A percentile compares a stretch with the other conserved stretches of the same genome.
phyloP scores from a whole-genome alignment of 768 basidiomycete species.

The Rubroboletus satanas region DNA sequence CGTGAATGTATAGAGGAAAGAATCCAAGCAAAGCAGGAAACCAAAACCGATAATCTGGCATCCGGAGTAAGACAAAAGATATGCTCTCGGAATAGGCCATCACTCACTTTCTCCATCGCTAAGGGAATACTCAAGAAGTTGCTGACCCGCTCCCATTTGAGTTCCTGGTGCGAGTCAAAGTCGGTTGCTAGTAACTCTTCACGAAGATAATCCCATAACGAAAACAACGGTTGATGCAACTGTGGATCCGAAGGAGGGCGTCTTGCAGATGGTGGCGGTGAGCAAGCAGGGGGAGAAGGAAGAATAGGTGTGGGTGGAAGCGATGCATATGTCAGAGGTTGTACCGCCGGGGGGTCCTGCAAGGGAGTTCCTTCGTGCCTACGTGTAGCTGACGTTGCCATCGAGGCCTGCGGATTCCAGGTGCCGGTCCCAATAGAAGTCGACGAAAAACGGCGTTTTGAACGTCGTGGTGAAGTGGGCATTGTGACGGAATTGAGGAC shows the following conservation, averaged over 20 bases:
- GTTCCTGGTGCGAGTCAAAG: slow-evolving; percentile 89
- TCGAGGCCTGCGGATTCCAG: slow-evolving; percentile 21
- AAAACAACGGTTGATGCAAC: slow-evolving; percentile 52
- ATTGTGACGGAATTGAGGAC: slow-evolving; percentile 7
- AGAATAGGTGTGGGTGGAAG: slow-evolving; percentile 71
- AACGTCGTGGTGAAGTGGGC: slow-evolving; percentile 33
- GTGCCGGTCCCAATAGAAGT: slow-evolving; percentile 22
- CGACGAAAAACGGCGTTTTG: slow-evolving; percentile 32
- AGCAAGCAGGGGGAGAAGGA: slow-evolving; percentile 37
- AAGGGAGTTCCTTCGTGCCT: slow-evolving; percentile 7
- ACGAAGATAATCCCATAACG: slow-evolving; percentile 87
- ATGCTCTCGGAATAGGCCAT: not conserved
- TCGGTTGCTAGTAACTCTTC: slow-evolving; percentile 91
- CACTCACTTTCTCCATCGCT: slow-evolving; percentile 86
- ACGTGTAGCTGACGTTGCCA: slow-evolving; percentile 10
- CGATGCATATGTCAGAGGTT: slow-evolving; percentile 62
- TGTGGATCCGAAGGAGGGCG: slow-evolving; percentile 14
- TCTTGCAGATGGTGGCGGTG: slow-evolving; percentile 23
- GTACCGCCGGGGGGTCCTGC: slow-evolving; percentile 8
- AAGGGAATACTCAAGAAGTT: slow-evolving; percentile 92
- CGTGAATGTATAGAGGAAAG: slow-evolving; percentile 97
- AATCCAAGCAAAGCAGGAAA: slow-evolving; percentile 89
- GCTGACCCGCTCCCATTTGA: slow-evolving; percentile 94
- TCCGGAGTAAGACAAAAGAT: slow-evolving; percentile 2
- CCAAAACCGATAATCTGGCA: slow-evolving; percentile 86